Evolutionary conservation across 2,329 filamentous ascomycete species (phyloP), one percentile per base, ranked within the genome.

Genomic region (Periconia sp.): DNA sequence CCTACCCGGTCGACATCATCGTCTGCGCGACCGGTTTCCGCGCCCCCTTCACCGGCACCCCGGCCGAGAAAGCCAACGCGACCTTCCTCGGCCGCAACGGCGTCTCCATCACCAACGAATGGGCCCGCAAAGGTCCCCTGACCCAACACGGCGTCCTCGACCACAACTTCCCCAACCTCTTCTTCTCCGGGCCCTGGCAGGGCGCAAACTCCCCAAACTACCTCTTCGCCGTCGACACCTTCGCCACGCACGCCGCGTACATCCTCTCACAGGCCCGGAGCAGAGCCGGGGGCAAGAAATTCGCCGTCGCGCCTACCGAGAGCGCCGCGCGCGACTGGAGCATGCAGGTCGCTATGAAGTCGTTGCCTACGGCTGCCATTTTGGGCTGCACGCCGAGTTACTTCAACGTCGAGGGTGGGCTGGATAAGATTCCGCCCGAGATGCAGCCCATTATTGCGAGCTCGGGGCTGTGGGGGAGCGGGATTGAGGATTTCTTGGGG

Each of bases 71-170:
- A 27, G 64, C 65, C 10, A 70, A 66, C 47, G 72, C 60, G 8
- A 62, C 64, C 1, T 72, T 82, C 47, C 66, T 62, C 17, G 83
- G 83, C 18, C 75, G 78, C 10, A 62, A 74, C 33, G 78, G 78
- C 1, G 53, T 68, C 3, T 70, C 77, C 13, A 65, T 85, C 37
- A 74, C 76, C 9, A 69, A 79, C 2, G 79, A 79, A 58, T 82
- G 80, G 65, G 45, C 45, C 5, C 66, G 68, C 18, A 67, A 74
- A 0, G 81, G 79, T 0, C 63, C 79, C 0, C 61, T 71, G 0
- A 85, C 83, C 0, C 71, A 85, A 0, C 83, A 86, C 64, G 83
- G 82, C 31, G 54, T 59, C 6, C 54, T 59, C 5, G 54, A 60
- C 20, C 19, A 43, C 30, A 55, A 60, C 43, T 63, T 61, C 33